Evolutionary conservation across 495 filamentous ascomycete genomes (phyloP), one percentile per base, ranked within the genome.

Genomic region (Podospora tetraspora): DNA sequence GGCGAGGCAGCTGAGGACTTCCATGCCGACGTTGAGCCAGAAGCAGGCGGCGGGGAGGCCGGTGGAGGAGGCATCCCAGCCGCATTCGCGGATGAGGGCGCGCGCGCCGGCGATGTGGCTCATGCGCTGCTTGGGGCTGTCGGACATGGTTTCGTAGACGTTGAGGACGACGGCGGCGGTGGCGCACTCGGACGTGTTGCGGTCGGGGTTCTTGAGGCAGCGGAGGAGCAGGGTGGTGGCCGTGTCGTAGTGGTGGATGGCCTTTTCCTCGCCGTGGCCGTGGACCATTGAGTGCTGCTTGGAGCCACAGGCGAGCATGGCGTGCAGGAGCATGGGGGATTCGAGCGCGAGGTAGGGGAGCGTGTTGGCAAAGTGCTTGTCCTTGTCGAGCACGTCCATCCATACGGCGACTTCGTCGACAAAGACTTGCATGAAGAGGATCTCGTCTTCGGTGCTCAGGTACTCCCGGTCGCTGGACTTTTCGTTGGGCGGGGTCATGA

Each of bases 11-110:
- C 87, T 91, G 24, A 97, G 83, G 13, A 98, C 80, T 75, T 99
- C 95, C 87, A 96, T 91, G 19, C 90, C 88, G 16, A 96, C 87
- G 72, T 96, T 97, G 21, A 97, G 79, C 93, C 94, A 97, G 79
- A 98, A 98, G 77, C 94, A 97, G 12, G 94, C 92, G 1, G 89
- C 88, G 10, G 92, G 93, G 58, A 97, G 85, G 4, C 93, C 92
- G 3, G 83, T 84, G 27, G 91, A 90, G 63, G 84, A 87, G 1
- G 93, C 92, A 71, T 89, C 91, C 95, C 95, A 99, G 16, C 87
- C 86, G 74, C 93, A 97, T 75, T 97, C 92, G 70, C 91, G 91
- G 74, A 99, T 93, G 62, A 98, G 82, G 4, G 93, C 92, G 61
- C 93, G 85, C 19, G 94, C 91, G 3, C 92, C 92, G 9, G 91